Percentiles rank a stretch among this genome's conserved stretches.
phyloP scores from a whole-genome alignment of 352 stramenopile genomes.

The Pythium dissimile region DNA sequence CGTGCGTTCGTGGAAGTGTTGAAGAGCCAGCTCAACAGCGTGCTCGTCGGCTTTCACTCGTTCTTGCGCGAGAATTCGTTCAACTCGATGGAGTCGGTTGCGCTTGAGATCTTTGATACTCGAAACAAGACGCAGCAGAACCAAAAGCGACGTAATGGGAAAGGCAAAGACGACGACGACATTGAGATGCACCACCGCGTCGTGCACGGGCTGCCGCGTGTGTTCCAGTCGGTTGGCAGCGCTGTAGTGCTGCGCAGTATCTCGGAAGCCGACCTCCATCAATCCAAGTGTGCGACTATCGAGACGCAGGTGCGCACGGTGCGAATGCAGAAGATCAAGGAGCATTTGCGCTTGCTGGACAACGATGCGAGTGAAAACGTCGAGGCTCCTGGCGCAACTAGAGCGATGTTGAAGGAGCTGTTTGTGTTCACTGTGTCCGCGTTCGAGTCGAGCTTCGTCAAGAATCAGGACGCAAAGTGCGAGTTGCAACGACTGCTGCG shows the following conservation, averaged over 20 bases:
- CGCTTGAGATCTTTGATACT: conserved; percentile 70
- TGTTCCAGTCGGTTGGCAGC: conserved; percentile 26
- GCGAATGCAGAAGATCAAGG: conserved; percentile 32
- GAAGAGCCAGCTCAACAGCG: conserved; percentile 59
- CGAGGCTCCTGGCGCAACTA: neutral
- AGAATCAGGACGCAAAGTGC: neutral
- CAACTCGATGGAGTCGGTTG: conserved; percentile 69
- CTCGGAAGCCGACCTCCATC: conserved; percentile 23
- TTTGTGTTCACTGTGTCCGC: conserved; percentile 23
- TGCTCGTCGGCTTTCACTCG: conserved; percentile 73
- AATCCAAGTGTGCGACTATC: conserved; percentile 28
- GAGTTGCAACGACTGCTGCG: neutral
- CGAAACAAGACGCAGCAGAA: conserved; percentile 42
- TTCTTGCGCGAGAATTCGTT: conserved; percentile 80
- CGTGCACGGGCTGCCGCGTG: conserved; percentile 22
- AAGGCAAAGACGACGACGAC: conserved; percentile 14
- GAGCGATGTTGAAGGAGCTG: conserved; percentile 11
- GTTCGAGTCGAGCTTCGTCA: conserved; percentile 15
- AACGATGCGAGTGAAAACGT: neutral
- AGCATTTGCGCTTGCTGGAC: conserved; percentile 16
- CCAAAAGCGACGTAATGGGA: neutral
- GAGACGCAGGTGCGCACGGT: conserved; percentile 23
- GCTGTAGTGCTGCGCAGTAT: conserved; percentile 21
- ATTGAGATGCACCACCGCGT: conserved; percentile 17
- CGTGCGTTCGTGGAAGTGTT: conserved; percentile 44